Conservation (phyloP, 202 grass and related monocot species). For the Carex sylvatica region DNA sequence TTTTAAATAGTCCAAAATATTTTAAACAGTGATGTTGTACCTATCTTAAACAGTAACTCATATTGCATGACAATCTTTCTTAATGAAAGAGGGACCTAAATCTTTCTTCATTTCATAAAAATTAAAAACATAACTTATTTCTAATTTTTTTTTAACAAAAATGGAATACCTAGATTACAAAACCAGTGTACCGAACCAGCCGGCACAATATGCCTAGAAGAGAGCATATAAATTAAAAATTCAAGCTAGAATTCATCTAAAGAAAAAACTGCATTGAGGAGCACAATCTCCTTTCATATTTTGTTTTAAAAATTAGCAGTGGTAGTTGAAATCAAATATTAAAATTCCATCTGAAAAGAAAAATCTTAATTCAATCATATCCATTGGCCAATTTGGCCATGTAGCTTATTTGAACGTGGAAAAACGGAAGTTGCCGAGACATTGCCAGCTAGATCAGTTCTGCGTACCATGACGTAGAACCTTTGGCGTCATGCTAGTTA, state of each 20-base stretch:
- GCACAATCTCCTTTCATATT: not conserved
- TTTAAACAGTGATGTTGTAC: too few species aligned
- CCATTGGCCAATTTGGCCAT: not conserved
- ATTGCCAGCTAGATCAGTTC: not conserved
- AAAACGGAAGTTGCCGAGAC: constrained; percentile 11
- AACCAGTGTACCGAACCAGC: too few species aligned
- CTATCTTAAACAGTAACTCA: too few species aligned
- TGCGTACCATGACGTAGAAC: not conserved
- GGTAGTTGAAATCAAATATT: not conserved
- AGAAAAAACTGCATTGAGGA: not conserved
- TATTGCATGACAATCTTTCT: too few species aligned
- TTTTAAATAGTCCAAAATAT: too few species aligned
- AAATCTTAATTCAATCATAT: not conserved
- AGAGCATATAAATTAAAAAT: not conserved
- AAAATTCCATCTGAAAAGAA: not conserved
- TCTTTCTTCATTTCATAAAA: too few species aligned
- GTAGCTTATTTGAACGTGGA: not conserved
- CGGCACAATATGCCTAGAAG: too few species aligned
- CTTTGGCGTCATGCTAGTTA: not conserved
- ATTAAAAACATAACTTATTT: too few species aligned
- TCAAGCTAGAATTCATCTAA: not conserved
- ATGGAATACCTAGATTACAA: too few species aligned
- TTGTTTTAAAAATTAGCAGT: not conserved
- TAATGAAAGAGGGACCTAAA: too few species aligned
- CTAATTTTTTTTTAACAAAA: too few species aligned